Percentiles rank a stretch among this genome's conserved stretches.
Conservation (phyloP, 108 stramenopile genomes). For the Skeletonema grethae region DNA sequence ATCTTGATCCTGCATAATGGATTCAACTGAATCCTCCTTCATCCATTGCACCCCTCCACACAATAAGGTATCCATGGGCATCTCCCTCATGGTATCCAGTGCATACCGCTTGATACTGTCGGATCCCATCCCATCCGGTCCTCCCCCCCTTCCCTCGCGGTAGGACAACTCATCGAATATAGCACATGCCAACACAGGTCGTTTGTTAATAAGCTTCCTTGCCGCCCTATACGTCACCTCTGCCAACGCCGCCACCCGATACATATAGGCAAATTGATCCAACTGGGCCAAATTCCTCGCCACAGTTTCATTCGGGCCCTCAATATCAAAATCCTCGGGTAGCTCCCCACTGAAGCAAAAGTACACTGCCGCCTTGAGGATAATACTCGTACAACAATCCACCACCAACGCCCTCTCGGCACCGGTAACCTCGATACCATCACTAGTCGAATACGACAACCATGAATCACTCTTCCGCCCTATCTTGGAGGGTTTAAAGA, state of each 20-base stretch:
- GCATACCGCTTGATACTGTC: slow-evolving; percentile 49
- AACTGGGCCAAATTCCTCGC: slow-evolving; percentile 58
- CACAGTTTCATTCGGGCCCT: slow-evolving; percentile 38
- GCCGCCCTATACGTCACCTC: slow-evolving; percentile 41
- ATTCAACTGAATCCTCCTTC: slow-evolving; percentile 37
- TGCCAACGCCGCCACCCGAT: slow-evolving; percentile 46
- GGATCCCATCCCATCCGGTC: background rate
- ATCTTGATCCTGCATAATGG: slow-evolving; percentile 51
- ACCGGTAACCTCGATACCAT: background rate
- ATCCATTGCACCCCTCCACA: slow-evolving; percentile 63
- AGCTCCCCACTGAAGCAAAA: slow-evolving; percentile 54
- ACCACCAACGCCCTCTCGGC: slow-evolving; percentile 8
- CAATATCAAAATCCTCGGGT: slow-evolving; percentile 45
- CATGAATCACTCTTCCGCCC: slow-evolving; percentile 12
- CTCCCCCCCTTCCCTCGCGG: slow-evolving; percentile 26
- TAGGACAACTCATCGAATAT: slow-evolving; percentile 67
- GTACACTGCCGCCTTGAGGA: slow-evolving; percentile 58
- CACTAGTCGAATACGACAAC: background rate
- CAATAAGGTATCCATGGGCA: slow-evolving; percentile 43
- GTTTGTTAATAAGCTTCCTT: slow-evolving; percentile 49
- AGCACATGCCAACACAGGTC: slow-evolving; percentile 63
- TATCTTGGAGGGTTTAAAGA: slow-evolving; percentile 41
- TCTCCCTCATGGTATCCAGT: slow-evolving; percentile 51
- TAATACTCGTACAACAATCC: slow-evolving; percentile 39
- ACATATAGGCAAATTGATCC: slow-evolving; percentile 53